Base-by-base conservation (phyloP, 1,284 basidiomycete species). In the Ustilago curta region DNA sequence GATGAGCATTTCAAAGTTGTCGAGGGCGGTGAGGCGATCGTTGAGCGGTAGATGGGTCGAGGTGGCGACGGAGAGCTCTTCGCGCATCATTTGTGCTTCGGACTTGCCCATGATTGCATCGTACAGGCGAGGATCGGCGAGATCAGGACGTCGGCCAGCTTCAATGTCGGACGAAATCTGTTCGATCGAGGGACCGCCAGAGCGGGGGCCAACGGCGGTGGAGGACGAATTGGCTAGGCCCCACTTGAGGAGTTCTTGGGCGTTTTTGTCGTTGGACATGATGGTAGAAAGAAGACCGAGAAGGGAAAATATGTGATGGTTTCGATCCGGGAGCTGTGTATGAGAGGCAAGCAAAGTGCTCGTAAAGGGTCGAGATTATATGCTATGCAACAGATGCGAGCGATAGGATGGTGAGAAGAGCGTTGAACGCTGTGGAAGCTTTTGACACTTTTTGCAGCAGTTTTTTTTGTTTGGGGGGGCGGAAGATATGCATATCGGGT, bases 1-100 rank as follows among this genome's bases (percentile, higher is more conserved):
- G 73, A 97, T 89, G 27, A 98, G 88, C 94, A 98, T 94, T 86
- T 99, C 97, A 59, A 98, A 89, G 84, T 98, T 90, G 86, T 99
- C 96, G 78, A 98, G 87, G 0, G 96, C 95, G 19, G 89, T 87
- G 51, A 94, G 87, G 32, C 94, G 73, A 42, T 83, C 81, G 0
- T 66, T 35, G 43, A 69, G 50, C 2, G 61, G 35, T 11, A 8
- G 63, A 32, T 11, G 61, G n/a, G 52, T 82, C 71, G 35, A 71
- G 8, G 35, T 37, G 83, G 81, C 82, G 21, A 71, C 77, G 0
- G 59, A 31, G 23, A 84, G 71, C 59, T 83, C 77, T 57, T 84
- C 82, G n/a, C 66, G 55, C 83, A 84, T 84, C 82, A 84, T 82
- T 50, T 77, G 66, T 8, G 82, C 81, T 68, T 84, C 83, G 39